Conservation (phyloP, 2,329 filamentous ascomycete genomes). For the Aspergillus floridensis region DNA sequence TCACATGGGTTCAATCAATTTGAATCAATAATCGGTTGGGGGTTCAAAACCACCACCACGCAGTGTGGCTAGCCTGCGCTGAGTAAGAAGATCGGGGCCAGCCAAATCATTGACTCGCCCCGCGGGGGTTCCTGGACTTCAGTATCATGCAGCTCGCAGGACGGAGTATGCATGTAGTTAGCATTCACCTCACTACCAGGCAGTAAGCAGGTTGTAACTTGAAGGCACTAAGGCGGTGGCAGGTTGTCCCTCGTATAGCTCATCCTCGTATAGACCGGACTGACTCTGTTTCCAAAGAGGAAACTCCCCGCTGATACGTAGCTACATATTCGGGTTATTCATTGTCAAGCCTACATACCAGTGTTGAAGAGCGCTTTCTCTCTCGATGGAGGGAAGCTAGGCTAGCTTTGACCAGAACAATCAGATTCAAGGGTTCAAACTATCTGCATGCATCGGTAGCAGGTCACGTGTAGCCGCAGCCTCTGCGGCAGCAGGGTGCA, state of each 20-base stretch:
- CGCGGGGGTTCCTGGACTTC: neutral
- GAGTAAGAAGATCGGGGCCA: constrained; percentile 3
- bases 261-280: neutral
- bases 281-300: neutral
- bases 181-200: too few species aligned
- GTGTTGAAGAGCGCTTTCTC: neutral
- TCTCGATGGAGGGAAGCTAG: neutral
- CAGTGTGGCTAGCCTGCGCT: neutral
- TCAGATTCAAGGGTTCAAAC: too few species aligned
- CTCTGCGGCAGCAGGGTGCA: neutral
- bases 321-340: neutral
- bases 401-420: neutral
- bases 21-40: constrained; percentile 4
- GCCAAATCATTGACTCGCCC: neutral
- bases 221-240: neutral
- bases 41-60: neutral
- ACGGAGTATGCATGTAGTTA: too few species aligned
- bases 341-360: neutral
- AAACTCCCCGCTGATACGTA: neutral
- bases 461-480: neutral
- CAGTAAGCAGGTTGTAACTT: too few species aligned
- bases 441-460: neutral
- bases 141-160: too few species aligned
- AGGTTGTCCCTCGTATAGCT: neutral
- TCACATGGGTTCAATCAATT: constrained; percentile 1